phyloP scores from a whole-genome alignment of 805 yeast species.

The Candida odintsovae region DNA sequence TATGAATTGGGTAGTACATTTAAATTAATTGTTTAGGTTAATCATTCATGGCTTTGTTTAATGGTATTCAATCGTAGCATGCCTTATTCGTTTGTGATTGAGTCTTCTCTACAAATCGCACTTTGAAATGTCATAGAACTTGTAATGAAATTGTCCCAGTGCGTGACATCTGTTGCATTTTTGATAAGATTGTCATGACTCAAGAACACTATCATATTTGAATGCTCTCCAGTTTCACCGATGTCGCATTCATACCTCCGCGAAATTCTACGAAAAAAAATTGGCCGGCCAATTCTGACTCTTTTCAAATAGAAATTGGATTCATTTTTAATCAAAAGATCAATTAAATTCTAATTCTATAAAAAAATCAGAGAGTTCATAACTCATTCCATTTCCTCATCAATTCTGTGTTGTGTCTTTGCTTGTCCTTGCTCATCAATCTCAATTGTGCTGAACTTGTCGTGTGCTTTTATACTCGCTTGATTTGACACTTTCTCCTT shows the following conservation, averaged over 20 bases:
- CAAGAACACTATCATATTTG: too few species aligned
- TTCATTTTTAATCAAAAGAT: conserved; percentile 1
- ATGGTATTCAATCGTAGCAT: too few species aligned
- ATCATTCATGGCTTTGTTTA: neutral
- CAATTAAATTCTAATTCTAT: neutral
- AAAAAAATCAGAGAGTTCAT: neutral
- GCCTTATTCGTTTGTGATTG: too few species aligned
- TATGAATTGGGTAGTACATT: neutral
- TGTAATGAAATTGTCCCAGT: too few species aligned
- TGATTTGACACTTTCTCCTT: neutral
- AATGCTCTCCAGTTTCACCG: neutral
- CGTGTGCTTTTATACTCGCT: neutral
- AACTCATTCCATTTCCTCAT: neutral
- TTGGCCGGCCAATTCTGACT: conserved; percentile 3
- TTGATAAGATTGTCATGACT: too few species aligned
- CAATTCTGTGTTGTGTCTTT: neutral
- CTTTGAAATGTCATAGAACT: too few species aligned
- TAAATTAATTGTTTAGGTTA: neutral
- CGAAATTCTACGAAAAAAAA: neutral
- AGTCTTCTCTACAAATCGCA: too few species aligned
- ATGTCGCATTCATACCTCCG: neutral
- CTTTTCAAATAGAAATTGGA: conserved; percentile 9
- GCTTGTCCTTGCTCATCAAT: neutral
- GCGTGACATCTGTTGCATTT: too few species aligned
- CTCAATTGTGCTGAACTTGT: neutral